Base-by-base conservation (phyloP, 352 stramenopile genomes). In the Globisporangium middletonii region DNA sequence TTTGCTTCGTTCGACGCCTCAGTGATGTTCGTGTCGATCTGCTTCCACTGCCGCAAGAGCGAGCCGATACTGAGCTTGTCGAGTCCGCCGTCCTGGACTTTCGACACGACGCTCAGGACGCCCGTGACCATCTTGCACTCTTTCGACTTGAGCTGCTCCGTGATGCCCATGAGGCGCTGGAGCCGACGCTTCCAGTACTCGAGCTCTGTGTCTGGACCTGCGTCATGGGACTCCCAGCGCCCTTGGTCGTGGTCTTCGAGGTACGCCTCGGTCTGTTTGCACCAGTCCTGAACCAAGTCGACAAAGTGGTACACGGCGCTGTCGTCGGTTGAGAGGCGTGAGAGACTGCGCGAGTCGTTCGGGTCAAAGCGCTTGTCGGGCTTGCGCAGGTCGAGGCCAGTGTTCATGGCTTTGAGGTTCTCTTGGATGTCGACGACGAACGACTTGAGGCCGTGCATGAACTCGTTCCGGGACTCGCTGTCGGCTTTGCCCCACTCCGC, bases 201-300 rank as follows among this genome's bases (percentile, higher is more conserved):
- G 1, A 95, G 67, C 59, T 96, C 83, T 0, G 83, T 92, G 35
- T 88, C 74, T 0, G 87, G 87, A 0, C 87, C 87, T 0, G 77
- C 77, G 53, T 96, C 87, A 27, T 88, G 74, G 3, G 77, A 91
- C 62, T 96, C 87, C 79, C 79, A 94, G 3, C 79, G 67, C 0
- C 68, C 78, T 47, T 91, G 79, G 64, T 94, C 83, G 53, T 86
- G 88, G 63, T 92, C 84, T 48, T 93, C 83, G 18, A 96, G 67
- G 57, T 96, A 95, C 55, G 71, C 69, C 60, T 95, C 83, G 6
- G 85, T 96, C 54, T 92, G 73, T 30, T 85, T 85, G 68, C 88
- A 96, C 88, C 89, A 96, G 63, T 93, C 84, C 50, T 95, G 79
- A 4, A 97, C 66, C 0, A 97, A 59, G 44, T 97, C 88, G 5